Base-by-base conservation (phyloP, 2,329 filamentous ascomycete genomes). In the Ophiosphaerella narmari region DNA sequence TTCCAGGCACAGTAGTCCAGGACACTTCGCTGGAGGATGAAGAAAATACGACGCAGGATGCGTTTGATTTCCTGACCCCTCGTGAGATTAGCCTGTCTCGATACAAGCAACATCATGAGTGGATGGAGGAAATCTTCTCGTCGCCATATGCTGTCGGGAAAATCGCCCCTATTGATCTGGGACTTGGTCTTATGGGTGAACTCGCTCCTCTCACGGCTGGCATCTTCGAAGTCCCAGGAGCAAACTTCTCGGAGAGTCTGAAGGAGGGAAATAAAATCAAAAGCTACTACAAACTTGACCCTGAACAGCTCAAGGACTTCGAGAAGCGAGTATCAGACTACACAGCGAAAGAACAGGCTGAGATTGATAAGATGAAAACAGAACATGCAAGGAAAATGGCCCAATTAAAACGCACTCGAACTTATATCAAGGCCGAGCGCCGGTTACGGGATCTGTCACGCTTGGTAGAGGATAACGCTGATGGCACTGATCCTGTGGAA, bases 111-210 rank as follows among this genome's bases (percentile, higher is more conserved):
- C 95, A 99, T 65, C 93, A 99, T 66, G 91, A 96, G 72, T 97
- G 93, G 94, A 96, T 99, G 90, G 94, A 97, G 68, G 93, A 99
- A 74, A 87, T 99, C 24, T 83, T 97, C 46, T 90, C 89, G 1
- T 97, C 93, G 1, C 91, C 92, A 0, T 97, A 96, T 68, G 82
- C 88, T 21, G 88, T 93, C 54, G 83, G 83, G 42, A 90, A 95
- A 68, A 96, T 99, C 50, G 85, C 87, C 7, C 91, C 93, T 0
- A 85, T 91, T 2, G 92, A 96, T 68, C 83, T 97, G 31, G 91
- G 91, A 1, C 78, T 97, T 8, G 94, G 94, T 4, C 82, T 80
- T 9, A 78, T 78, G 74, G 94, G 94, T 33, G 89, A 92, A 72
- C 80, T 99, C 16, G 86, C 89, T 21, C 81, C 83, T 0, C 77